Evolutionary conservation across 148 eudicot species (phyloP).

Genomic region (Fagopyrum esculentum): DNA sequence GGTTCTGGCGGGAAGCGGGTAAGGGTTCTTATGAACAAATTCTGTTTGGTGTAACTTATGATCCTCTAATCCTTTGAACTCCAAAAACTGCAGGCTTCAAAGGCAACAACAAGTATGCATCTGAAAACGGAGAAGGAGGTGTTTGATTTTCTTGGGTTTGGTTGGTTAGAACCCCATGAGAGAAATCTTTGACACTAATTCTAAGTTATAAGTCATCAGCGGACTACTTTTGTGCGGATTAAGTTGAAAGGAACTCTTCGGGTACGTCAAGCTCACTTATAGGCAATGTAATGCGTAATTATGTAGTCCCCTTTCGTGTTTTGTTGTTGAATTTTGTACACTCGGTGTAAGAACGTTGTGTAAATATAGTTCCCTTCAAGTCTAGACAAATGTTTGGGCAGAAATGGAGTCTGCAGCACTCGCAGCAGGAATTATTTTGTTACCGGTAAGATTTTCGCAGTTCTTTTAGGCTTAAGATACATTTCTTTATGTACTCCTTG

Average conservation of each 20-base stretch:
- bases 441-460: too few relatives aligned
- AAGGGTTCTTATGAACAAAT: neutral
- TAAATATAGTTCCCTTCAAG: neutral
- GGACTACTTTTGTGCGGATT: neutral
- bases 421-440: too few relatives aligned
- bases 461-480: too few relatives aligned
- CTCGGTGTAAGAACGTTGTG: neutral
- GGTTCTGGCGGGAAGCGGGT: conserved; percentile 66
- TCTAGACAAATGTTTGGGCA: too few relatives aligned
- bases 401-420: too few relatives aligned
- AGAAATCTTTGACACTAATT: conserved; percentile 54
- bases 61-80: neutral
- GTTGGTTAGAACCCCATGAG: conserved; percentile 85
- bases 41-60: neutral
- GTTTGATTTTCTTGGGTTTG: conserved; percentile 83
- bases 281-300: neutral
- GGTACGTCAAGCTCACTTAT: neutral
- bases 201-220: neutral
- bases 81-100: conserved; percentile 39
- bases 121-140: conserved; percentile 76
- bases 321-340: neutral
- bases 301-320: neutral
- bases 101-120: conserved; percentile 54
- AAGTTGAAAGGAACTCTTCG: neutral
- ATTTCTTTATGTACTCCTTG: too few relatives aligned